phyloP scores from a whole-genome alignment of 164 flowering plant genomes.

The Berberis thunbergii region DNA sequence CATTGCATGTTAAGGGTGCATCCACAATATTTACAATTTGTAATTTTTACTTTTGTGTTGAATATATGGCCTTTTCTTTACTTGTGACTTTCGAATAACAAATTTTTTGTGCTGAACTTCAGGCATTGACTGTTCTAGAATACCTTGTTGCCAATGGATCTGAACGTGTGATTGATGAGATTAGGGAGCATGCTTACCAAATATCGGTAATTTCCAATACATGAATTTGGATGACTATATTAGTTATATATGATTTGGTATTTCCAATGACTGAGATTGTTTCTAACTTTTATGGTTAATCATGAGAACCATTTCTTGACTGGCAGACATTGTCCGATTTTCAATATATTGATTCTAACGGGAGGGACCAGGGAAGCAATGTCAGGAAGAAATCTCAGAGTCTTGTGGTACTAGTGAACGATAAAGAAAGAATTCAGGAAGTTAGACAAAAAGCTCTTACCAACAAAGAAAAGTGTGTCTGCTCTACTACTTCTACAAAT shows the following conservation, averaged over 20 bases:
- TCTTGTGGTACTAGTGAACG: slow-evolving; percentile 82
- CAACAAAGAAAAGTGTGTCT: slow-evolving; percentile 84
- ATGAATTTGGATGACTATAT: not conserved
- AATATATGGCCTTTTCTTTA: too few relatives aligned
- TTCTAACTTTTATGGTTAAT: not conserved
- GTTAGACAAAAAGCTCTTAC: slow-evolving; percentile 82
- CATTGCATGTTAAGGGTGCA: too few relatives aligned
- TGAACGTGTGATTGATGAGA: slow-evolving; percentile 94
- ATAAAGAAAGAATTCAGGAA: slow-evolving; percentile 83
- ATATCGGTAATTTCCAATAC: slow-evolving; percentile 50
- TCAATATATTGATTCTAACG: slow-evolving; percentile 92
- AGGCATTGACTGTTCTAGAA: slow-evolving; percentile 90
- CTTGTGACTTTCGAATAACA: too few relatives aligned
- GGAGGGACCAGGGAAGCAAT: slow-evolving; percentile 94
- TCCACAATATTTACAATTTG: too few relatives aligned
- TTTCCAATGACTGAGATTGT: not conserved
- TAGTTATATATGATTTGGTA: not conserved
- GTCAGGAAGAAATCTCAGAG: slow-evolving; percentile 93
- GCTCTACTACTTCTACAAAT: not conserved
- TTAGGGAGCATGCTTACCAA: slow-evolving; percentile 88
- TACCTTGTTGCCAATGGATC: slow-evolving; percentile 94
- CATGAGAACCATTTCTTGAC: slow-evolving; percentile 5
- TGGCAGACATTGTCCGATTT: slow-evolving; percentile 79
- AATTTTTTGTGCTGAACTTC: slow-evolving; percentile 9
- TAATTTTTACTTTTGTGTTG: too few relatives aligned